A percentile compares a stretch with the other conserved stretches of the same genome.
These are phyloP conservation scores for Ceratobasidium sp. DNA, from an alignment of 1,284 basidiomycete genomes.

Conservation along the genomic window DNA sequence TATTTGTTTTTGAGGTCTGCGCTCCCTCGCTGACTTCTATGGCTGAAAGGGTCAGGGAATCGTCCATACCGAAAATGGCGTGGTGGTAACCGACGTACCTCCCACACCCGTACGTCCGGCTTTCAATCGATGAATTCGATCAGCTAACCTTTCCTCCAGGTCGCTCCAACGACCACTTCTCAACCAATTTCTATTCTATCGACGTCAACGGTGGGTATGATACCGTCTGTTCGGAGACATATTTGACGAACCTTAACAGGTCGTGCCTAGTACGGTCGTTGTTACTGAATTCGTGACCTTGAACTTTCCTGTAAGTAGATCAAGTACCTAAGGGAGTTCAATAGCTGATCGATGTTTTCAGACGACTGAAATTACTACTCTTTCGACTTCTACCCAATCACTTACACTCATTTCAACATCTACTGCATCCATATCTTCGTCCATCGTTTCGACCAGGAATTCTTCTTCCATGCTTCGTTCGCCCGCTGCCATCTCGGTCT, in stretches of 20 bases:
- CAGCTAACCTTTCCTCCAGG: neutral
- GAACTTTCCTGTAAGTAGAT: neutral
- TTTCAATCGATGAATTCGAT: too few relatives aligned
- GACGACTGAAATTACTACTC: neutral
- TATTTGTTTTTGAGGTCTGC: neutral
- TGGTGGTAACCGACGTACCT: slow-evolving; percentile 11
- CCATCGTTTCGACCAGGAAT: neutral
- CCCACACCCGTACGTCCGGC: slow-evolving; percentile 1
- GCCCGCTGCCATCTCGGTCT: slow-evolving; percentile 25
- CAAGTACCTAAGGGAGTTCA: too few relatives aligned
- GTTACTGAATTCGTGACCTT: slow-evolving; percentile 28
- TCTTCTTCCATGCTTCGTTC: slow-evolving; percentile 8
- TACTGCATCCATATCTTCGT: neutral
- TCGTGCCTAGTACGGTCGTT: neutral
- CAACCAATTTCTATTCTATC: neutral
- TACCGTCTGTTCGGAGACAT: too few relatives aligned
- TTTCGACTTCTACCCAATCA: neutral
- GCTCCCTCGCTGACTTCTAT: neutral
- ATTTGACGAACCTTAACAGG: neutral
- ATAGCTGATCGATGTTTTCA: too few relatives aligned
- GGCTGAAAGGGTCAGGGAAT: slow-evolving; percentile 15
- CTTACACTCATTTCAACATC: slow-evolving; percentile 23
- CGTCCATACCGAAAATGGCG: slow-evolving; percentile 1
- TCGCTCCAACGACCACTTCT: neutral
- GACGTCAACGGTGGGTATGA: neutral